Evolutionary conservation across 768 basidiomycete genomes (phyloP).

Genomic region (Boletus rex-veris): DNA sequence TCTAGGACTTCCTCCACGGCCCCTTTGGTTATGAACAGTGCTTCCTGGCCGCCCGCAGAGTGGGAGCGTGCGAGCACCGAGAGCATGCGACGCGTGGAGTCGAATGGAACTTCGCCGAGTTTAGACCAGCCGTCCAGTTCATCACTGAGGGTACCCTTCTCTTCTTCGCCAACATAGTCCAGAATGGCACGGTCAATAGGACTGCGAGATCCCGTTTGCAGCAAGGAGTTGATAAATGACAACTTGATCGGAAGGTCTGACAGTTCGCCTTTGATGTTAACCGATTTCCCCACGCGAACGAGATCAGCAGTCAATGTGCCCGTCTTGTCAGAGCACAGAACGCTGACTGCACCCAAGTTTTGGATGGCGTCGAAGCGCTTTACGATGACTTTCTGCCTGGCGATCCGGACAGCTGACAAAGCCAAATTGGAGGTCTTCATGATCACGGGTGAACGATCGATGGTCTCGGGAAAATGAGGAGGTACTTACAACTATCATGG

Average conservation of each 20-base stretch:
- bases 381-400: conserved; percentile 56
- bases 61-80: conserved; percentile 33
- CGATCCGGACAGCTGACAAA: conserved; percentile 53
- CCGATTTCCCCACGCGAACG: conserved; percentile 36
- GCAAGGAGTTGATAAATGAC: conserved; percentile 31
- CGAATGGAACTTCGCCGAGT: conserved; percentile 35
- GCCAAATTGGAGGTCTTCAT: conserved; percentile 59
- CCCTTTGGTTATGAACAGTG: conserved; percentile 29
- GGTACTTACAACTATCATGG: conserved; percentile 32
- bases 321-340: conserved; percentile 63
- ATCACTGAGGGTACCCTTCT: conserved; percentile 9
- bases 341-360: conserved; percentile 52
- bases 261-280: conserved; percentile 18
- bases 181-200: conserved; percentile 35
- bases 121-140: conserved; percentile 25
- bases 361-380: conserved; percentile 63
- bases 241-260: conserved; percentile 26
- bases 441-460: conserved; percentile 26
- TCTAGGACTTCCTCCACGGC: conserved; percentile 34
- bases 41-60: conserved; percentile 12
- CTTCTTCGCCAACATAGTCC: conserved; percentile 20
- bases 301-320: conserved; percentile 50
- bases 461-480: neutral
- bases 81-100: conserved; percentile 35
- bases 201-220: conserved; percentile 36